Evolutionary conservation across 2,329 filamentous ascomycete genomes (phyloP), one percentile per base, ranked within the genome.

Genomic region (Fusarium globosum): DNA sequence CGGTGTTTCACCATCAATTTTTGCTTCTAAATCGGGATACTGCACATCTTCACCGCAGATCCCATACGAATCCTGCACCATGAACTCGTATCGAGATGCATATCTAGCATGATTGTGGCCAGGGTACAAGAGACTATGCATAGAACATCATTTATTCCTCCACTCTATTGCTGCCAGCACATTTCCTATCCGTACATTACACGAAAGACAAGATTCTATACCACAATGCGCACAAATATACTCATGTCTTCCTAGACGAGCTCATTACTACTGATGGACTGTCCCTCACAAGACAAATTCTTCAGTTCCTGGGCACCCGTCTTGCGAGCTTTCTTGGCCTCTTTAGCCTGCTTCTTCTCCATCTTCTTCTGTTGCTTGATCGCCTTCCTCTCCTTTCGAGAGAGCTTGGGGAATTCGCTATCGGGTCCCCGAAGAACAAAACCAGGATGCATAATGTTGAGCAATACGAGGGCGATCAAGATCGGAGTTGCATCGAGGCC

Each of bases 401-500:
- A 83, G 23, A 81, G 57, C 41, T 78, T 80, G 3, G 84, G 84
- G 64, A 88, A 85, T 64, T 87, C 83, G 63, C 84, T 82, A 38
- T 84, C 82, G 7, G 82, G 80, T 1, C 88, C 86, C 15, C 80
- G 76, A 48, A 88, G 79, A n/a, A 86, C 78, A 6, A 80, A 79
- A 1, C 86, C 87, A 0, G 87, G 87, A 76, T 89, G 87, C 36
- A 85, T 72, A 6, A 84, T 33, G 69, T 85, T 85, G 53, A 87
- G 77, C 16, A 84, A 65, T 7, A 82, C 62, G 26, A 72, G 86
- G 66, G 35, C 85, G 80, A 90, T 52, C 43, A 87, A 80, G 86
- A 91, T 91, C 2, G 89, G 88, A 3, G 87, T 78, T 1, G 87
- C 87, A 76, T 91, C 89, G 3, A 86, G 79, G 2, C 74, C 61